Evolutionary conservation across 2,329 filamentous ascomycete species (phyloP).

Genomic region (Penicillium nordicum): DNA sequence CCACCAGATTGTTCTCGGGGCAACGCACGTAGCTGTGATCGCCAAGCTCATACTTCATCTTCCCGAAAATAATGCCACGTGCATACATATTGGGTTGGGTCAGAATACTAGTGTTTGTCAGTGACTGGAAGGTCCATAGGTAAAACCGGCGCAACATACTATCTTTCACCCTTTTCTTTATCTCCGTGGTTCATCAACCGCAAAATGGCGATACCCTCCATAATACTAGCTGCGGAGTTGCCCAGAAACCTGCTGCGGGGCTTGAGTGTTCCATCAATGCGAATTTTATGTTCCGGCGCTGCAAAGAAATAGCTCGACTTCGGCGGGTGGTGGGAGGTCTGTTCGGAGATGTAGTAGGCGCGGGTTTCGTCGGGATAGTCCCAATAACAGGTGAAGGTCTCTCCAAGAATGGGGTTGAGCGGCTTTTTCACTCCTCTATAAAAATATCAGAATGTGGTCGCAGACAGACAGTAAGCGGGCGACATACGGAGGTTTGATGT

Average conservation of each 20-base stretch:
- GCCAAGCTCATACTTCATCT: constrained; percentile 99
- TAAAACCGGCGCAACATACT: constrained; percentile 57
- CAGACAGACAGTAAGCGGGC: not conserved
- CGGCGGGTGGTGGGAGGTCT: constrained; percentile 95
- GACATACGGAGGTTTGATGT: constrained; percentile 91
- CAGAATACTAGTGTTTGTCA: constrained; percentile 60
- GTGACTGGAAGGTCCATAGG: not conserved
- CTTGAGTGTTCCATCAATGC: constrained; percentile 93
- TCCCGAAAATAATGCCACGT: constrained; percentile 91
- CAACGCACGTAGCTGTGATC: constrained; percentile 93
- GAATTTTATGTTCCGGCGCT: constrained; percentile 87
- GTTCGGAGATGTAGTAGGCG: constrained; percentile 95
- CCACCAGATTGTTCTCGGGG: constrained; percentile 78
- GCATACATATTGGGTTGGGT: constrained; percentile 99
- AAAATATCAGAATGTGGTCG: constrained; percentile 2
- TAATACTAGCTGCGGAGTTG: constrained; percentile 95
- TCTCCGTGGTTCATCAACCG: constrained; percentile 75
- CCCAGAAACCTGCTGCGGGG: constrained; percentile 92
- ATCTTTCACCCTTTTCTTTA: constrained; percentile 68
- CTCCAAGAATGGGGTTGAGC: constrained; percentile 91
- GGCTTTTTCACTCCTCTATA: constrained; percentile 93
- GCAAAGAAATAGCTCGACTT: constrained; percentile 99
- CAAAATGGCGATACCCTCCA: constrained; percentile 93
- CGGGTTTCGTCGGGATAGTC: constrained; percentile 78
- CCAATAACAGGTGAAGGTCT: constrained; percentile 95